These are phyloP conservation scores for Plasmodium cynomolgi DNA, from an alignment of 169 alveolate species.

Conservation along the genomic window DNA sequence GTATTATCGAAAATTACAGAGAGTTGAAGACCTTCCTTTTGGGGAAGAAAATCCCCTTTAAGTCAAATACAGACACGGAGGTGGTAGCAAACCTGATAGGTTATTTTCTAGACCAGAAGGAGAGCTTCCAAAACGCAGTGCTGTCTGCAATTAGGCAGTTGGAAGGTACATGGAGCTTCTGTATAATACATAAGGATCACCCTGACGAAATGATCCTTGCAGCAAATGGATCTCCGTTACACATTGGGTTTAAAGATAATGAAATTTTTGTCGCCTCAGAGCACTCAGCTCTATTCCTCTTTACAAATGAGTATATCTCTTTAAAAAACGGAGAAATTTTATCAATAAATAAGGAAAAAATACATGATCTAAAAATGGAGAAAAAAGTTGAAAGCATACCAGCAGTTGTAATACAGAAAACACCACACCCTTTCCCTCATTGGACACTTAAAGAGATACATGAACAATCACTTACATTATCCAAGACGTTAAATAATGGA, in stretches of 20 bases:
- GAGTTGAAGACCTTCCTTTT: constrained; percentile 84
- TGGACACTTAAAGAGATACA: constrained; percentile 93
- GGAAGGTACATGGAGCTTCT: constrained; percentile 98
- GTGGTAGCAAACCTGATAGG: constrained; percentile 96
- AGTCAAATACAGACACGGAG: constrained; percentile 96
- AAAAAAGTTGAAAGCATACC: constrained; percentile 59
- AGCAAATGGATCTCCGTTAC: constrained; percentile 94
- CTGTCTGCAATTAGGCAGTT: constrained; percentile 88
- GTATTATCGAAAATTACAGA: constrained; percentile 92
- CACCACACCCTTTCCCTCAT: constrained; percentile 91
- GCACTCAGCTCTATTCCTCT: constrained; percentile 93
- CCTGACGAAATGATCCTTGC: constrained; percentile 93
- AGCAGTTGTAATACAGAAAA: constrained; percentile 80
- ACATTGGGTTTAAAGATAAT: constrained; percentile 89
- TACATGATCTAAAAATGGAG: constrained; percentile 80
- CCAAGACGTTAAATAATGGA: constrained; percentile 66
- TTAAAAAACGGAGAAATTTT: constrained; percentile 92
- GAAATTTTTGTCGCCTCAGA: constrained; percentile 94
- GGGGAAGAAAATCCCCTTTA: constrained; percentile 74
- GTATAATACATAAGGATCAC: constrained; percentile 89
- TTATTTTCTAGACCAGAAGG: constrained; percentile 87
- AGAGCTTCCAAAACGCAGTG: constrained; percentile 88
- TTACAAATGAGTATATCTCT: constrained; percentile 92
- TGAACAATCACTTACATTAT: constrained; percentile 87
- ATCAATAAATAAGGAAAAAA: constrained; percentile 85